Evolutionary conservation across 1,284 basidiomycete species (phyloP).

Genomic region (Pulveroboletus sp.): DNA sequence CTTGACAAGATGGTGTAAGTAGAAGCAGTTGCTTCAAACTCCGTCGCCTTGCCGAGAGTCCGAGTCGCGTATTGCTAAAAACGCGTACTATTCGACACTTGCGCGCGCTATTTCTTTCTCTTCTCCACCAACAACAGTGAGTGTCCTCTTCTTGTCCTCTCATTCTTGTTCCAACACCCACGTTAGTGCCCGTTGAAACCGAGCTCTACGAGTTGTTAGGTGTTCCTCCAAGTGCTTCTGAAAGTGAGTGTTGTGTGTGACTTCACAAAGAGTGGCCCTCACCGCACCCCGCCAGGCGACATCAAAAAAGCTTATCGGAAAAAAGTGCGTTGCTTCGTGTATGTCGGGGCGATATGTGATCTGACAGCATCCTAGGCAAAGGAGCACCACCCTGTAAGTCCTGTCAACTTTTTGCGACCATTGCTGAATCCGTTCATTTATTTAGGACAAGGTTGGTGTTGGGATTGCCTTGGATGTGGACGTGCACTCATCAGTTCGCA

Average conservation of each 20-base stretch:
- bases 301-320: slow-evolving; percentile 92
- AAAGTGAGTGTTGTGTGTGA: slow-evolving; percentile 49
- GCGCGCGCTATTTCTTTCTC: slow-evolving; percentile 22
- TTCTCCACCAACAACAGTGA: slow-evolving; percentile 26
- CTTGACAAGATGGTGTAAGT: neutral
- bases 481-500: slow-evolving; percentile 2
- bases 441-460: slow-evolving; percentile 62
- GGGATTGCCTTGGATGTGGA: neutral
- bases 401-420: neutral
- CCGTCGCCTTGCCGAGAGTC: slow-evolving; percentile 34
- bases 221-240: slow-evolving; percentile 65
- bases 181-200: slow-evolving; percentile 69
- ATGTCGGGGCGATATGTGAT: slow-evolving; percentile 18
- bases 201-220: slow-evolving; percentile 82
- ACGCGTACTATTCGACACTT: slow-evolving; percentile 29
- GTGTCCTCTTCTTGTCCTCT: slow-evolving; percentile 4
- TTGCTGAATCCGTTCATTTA: slow-evolving; percentile 8
- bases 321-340: slow-evolving; percentile 57
- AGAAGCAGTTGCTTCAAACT: slow-evolving; percentile 29
- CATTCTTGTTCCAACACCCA: slow-evolving; percentile 6
- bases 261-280: slow-evolving; percentile 11
- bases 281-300: slow-evolving; percentile 53
- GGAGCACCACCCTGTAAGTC: slow-evolving; percentile 85
- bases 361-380: slow-evolving; percentile 62
- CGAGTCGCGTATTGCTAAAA: slow-evolving; percentile 27